A percentile compares a stretch with the other conserved stretches of the same genome.
These are phyloP conservation scores for Trametes meyenii DNA, from an alignment of 768 basidiomycete genomes.

Conservation along the genomic window DNA sequence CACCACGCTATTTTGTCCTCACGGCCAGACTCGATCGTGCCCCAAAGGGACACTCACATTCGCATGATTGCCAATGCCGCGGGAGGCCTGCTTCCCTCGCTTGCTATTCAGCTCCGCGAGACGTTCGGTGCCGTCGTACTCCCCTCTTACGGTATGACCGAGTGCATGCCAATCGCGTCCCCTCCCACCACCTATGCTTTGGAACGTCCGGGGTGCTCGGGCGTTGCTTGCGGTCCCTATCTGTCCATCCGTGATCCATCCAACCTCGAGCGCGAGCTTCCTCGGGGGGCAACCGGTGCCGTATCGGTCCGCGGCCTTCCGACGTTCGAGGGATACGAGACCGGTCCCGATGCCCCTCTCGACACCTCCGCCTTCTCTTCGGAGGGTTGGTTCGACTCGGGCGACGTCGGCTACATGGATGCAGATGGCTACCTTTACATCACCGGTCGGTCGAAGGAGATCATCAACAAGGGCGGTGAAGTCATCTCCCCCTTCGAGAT, in stretches of 20 bases:
- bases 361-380: conserved; percentile 52
- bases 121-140: conserved; percentile 55
- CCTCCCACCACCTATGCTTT: conserved; percentile 47
- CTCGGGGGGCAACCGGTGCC: conserved; percentile 48
- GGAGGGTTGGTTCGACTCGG: conserved; percentile 58
- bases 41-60: conserved; percentile 40
- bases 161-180: conserved; percentile 56
- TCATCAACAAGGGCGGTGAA: conserved; percentile 63
- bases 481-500: conserved; percentile 65
- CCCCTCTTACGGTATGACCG: conserved; percentile 63
- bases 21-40: conserved; percentile 37
- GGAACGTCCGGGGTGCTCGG: conserved; percentile 53
- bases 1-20: conserved; percentile 52
- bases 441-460: conserved; percentile 63
- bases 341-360: conserved; percentile 43
- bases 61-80: conserved; percentile 56
- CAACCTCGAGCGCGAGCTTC: conserved; percentile 41
- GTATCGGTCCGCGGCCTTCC: conserved; percentile 59
- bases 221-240: conserved; percentile 50
- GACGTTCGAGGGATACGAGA: conserved; percentile 55
- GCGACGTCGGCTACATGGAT: conserved; percentile 53
- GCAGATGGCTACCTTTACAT: conserved; percentile 51
- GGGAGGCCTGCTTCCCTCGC: conserved; percentile 54
- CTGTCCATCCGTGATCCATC: conserved; percentile 46
- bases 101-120: conserved; percentile 50